These are phyloP conservation scores for Penicillium lividum DNA, from an alignment of 495 filamentous ascomycete genomes.

Conservation along the genomic window DNA sequence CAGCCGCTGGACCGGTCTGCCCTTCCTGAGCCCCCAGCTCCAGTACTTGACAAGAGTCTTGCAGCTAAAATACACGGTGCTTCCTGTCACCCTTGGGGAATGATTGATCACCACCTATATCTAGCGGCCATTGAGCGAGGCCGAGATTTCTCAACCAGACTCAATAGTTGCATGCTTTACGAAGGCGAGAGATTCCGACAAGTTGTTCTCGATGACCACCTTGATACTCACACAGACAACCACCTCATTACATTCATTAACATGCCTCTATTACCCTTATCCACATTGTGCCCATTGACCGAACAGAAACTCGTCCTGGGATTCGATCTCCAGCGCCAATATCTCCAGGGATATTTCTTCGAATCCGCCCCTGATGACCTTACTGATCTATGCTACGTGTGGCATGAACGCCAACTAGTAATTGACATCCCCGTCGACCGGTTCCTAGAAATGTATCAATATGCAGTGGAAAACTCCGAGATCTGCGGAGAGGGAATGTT, in stretches of 20 bases:
- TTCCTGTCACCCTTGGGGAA: slow-evolving; percentile 31
- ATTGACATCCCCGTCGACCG: slow-evolving; percentile 15
- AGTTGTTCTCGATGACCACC: slow-evolving; percentile 25
- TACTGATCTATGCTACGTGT: slow-evolving; percentile 29
- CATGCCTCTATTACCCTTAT: slow-evolving; percentile 27
- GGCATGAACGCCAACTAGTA: slow-evolving; percentile 27
- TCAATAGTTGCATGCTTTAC: slow-evolving; percentile 24
- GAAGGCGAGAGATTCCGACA: slow-evolving; percentile 29
- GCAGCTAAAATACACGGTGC: neutral
- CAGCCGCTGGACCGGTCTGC: slow-evolving; percentile 3
- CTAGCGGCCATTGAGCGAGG: slow-evolving; percentile 27
- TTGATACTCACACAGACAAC: slow-evolving; percentile 6
- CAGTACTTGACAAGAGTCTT: neutral
- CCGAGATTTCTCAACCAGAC: slow-evolving; percentile 15
- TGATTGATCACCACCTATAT: slow-evolving; percentile 41
- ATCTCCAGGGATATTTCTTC: slow-evolving; percentile 34
- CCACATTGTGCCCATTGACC: slow-evolving; percentile 1
- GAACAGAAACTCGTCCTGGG: slow-evolving; percentile 32
- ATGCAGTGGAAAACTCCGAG: slow-evolving; percentile 8
- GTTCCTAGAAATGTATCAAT: slow-evolving; percentile 17
- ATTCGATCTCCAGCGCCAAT: slow-evolving; percentile 26
- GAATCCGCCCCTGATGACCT: slow-evolving; percentile 25
- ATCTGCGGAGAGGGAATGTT: slow-evolving; percentile 19
- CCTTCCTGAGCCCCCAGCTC: neutral
- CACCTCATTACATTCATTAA: slow-evolving; percentile 28